Evolutionary conservation across 208 protist genomes (phyloP).

Genomic region (Entamoeba nuttalli): DNA sequence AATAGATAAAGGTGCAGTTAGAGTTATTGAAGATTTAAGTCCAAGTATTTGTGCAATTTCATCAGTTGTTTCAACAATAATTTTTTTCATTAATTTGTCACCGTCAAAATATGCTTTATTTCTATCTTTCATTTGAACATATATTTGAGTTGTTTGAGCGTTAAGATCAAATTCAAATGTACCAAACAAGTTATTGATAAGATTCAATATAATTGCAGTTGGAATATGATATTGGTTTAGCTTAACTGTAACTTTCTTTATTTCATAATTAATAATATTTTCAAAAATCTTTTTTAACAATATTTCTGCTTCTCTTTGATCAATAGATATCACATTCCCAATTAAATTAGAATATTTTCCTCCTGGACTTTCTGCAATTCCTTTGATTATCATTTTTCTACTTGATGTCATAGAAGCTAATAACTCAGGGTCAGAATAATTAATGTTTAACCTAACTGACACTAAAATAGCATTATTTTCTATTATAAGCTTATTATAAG

Average conservation of each 20-base stretch:
- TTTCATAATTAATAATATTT: background rate
- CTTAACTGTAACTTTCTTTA: background rate
- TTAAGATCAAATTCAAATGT: conserved; percentile 45
- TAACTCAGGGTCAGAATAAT: background rate
- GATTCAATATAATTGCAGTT: background rate
- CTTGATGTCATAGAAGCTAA: background rate
- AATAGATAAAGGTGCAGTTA: conserved; percentile 37
- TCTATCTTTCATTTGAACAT: conserved; percentile 50
- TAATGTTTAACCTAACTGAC: background rate
- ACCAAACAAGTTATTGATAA: background rate
- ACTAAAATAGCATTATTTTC: background rate
- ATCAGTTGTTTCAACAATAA: conserved; percentile 51
- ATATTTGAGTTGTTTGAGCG: conserved; percentile 39
- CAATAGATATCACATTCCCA: conserved; percentile 68
- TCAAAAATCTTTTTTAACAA: background rate
- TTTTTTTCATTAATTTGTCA: conserved; percentile 1
- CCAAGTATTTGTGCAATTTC: conserved; percentile 29
- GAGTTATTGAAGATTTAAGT: conserved; percentile 17
- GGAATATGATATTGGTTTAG: background rate
- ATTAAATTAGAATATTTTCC: conserved; percentile 68
- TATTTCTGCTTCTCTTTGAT: conserved; percentile 25
- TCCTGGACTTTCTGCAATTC: conserved; percentile 42
- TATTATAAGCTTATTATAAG: background rate
- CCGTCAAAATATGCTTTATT: conserved; percentile 53
- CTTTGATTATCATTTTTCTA: conserved; percentile 40